Conservation (phyloP, 345 rosid genomes). For the Citrus trifoliata region DNA sequence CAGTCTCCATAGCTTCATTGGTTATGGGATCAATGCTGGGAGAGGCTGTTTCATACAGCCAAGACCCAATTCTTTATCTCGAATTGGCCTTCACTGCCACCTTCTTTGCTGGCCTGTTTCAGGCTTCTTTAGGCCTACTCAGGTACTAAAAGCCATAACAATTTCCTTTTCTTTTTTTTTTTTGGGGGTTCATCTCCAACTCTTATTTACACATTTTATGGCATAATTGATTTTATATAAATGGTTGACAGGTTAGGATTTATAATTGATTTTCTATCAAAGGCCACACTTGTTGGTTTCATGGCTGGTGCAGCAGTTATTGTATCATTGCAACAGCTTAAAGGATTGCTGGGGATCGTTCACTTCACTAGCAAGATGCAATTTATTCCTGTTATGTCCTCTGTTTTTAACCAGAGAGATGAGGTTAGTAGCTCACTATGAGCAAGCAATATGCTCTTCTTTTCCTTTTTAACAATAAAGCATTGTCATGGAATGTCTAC, state of each 20-base stretch:
- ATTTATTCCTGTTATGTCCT: conserved; percentile 64
- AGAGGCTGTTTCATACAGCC: conserved; percentile 59
- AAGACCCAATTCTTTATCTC: conserved; percentile 69
- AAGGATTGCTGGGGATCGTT: conserved; percentile 91
- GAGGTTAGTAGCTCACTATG: conserved; percentile 46
- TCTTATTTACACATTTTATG: not conserved
- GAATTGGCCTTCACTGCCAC: conserved; percentile 91
- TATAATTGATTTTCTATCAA: conserved; percentile 90
- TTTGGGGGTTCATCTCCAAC: not conserved
- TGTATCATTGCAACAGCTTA: conserved; percentile 90
- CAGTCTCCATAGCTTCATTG: conserved; percentile 93
- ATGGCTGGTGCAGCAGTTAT: conserved; percentile 98
- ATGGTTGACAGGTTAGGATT: conserved; percentile 77
- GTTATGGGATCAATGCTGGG: conserved; percentile 97
- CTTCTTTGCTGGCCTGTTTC: conserved; percentile 94
- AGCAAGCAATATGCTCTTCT: not conserved
- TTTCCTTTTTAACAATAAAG: not conserved
- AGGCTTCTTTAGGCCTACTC: conserved; percentile 81
- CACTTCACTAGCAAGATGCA: conserved; percentile 94
- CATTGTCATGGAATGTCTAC: conserved; percentile 4
- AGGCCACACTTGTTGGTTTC: conserved; percentile 93
- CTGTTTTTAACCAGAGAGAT: conserved; percentile 50
- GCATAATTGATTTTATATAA: conserved; percentile 2
- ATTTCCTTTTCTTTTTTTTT: too few relatives aligned
- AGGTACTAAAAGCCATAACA: conserved; percentile 39